Evolutionary conservation across 441 rosid species (phyloP).

Genomic region (Corymbia citriodora): DNA sequence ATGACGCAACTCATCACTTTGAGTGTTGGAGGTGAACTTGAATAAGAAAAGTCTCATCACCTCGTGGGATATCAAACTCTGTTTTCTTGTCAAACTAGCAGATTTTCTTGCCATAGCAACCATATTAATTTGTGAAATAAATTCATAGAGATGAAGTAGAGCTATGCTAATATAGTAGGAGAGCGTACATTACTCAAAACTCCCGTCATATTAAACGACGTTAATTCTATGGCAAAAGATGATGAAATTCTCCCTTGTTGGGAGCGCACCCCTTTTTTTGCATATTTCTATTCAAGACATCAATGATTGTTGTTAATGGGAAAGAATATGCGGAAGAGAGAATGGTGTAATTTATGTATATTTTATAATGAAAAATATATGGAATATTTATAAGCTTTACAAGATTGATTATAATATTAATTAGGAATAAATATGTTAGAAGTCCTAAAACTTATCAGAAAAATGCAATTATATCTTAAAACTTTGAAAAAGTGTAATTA

Average conservation of each 20-base stretch:
- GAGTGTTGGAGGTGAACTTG: not conserved
- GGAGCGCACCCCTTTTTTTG: not conserved
- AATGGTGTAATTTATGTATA: not conserved
- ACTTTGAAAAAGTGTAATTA: too few species aligned
- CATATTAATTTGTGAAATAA: not conserved
- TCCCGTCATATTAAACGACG: not conserved
- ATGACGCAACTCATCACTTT: not conserved
- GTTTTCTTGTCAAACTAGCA: not conserved
- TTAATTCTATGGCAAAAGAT: not conserved
- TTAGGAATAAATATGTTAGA: not conserved
- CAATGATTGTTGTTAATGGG: accelerated
- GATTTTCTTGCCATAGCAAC: not conserved
- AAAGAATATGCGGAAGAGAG: not conserved
- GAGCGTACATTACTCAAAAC: too few species aligned
- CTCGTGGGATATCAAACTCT: not conserved
- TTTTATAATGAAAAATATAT: not conserved
- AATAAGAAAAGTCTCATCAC: not conserved
- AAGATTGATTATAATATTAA: not conserved
- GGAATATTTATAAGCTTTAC: not conserved
- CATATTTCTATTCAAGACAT: not conserved
- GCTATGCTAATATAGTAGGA: not conserved
- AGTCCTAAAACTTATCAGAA: too few species aligned
- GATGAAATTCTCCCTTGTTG: not conserved
- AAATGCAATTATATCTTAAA: not conserved
- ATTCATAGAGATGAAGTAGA: not conserved